phyloP scores from a whole-genome alignment of 108 stramenopile species.

The Pseudonitzschia multistriata region DNA sequence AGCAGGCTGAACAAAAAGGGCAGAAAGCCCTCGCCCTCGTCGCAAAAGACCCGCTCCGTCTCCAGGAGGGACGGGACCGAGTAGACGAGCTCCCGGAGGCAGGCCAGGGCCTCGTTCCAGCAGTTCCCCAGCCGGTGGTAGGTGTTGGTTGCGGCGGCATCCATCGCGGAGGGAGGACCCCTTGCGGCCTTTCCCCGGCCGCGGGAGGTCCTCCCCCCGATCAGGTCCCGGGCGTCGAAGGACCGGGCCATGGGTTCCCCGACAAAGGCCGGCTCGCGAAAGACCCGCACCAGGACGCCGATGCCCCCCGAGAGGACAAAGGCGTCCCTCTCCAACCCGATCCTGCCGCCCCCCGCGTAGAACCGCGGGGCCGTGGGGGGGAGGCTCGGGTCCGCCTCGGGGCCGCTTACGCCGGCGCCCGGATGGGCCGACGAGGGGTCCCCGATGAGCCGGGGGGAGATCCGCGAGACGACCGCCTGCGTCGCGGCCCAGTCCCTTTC shows the following conservation, averaged over 20 bases:
- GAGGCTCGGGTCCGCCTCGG: slow-evolving; percentile 38
- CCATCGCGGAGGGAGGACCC: no score
- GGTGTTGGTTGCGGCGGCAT: slow-evolving; percentile 34
- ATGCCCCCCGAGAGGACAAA: slow-evolving; percentile 55
- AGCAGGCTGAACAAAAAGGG: slow-evolving; percentile 70
- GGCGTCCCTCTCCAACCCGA: slow-evolving; percentile 58
- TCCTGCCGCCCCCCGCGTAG: slow-evolving; percentile 51
- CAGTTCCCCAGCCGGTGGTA: slow-evolving; percentile 38
- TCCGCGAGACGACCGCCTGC: slow-evolving; percentile 41
- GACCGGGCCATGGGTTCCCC: slow-evolving; percentile 43
- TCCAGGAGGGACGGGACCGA: slow-evolving; percentile 49
- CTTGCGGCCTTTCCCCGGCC: not conserved
- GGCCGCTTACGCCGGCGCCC: not conserved
- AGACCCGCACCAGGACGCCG: slow-evolving; percentile 38
- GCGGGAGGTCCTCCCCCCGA: slow-evolving; percentile 7
- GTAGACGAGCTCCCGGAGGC: slow-evolving; percentile 58
- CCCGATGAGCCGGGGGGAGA: slow-evolving; percentile 58
- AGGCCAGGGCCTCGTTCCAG: slow-evolving; percentile 68
- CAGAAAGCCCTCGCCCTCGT: slow-evolving; percentile 38
- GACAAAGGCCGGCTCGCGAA: slow-evolving; percentile 49
- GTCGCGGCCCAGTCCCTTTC: slow-evolving; percentile 59
- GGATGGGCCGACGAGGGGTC: slow-evolving; percentile 26
- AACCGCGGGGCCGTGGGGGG: slow-evolving; percentile 44
- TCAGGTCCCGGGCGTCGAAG: slow-evolving; percentile 52
- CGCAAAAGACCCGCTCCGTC: slow-evolving; percentile 32